Conservation (phyloP, 495 filamentous ascomycete species). For the Filosporella fistucella region DNA sequence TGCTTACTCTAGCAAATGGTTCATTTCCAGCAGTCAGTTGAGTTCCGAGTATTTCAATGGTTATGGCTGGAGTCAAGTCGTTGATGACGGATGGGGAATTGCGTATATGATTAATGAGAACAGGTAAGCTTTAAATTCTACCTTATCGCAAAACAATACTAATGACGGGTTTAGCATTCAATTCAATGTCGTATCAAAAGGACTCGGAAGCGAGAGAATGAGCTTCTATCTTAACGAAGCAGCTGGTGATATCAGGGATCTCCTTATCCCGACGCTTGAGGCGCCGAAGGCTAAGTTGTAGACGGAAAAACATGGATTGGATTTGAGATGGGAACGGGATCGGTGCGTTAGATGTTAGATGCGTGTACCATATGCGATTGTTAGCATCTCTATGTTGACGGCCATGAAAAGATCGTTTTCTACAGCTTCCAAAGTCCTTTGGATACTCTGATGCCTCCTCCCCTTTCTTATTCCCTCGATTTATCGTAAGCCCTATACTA, state of each 20-base stretch:
- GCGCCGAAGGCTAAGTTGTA: conserved; percentile 89
- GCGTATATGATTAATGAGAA: conserved; percentile 99
- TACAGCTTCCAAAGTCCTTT: no score
- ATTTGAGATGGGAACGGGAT: not conserved
- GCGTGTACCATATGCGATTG: no score
- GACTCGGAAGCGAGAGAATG: conserved; percentile 86
- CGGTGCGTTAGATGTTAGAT: no score
- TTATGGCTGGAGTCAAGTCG: conserved; percentile 98
- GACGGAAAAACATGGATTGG: conserved; percentile 1
- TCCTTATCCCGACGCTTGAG: conserved; percentile 79
- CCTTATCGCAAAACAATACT: conserved; percentile 24
- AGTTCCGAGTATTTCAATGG: conserved; percentile 98
- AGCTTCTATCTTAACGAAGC: conserved; percentile 92
- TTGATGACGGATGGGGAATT: conserved; percentile 94
- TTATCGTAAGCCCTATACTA: no score
- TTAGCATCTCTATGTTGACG: no score
- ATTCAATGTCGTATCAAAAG: conserved; percentile 98
- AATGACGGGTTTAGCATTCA: conserved; percentile 59
- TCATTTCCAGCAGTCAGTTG: conserved; percentile 80
- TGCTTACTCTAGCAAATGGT: conserved; percentile 84
- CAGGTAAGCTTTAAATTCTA: conserved; percentile 38
- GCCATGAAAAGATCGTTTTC: no score
- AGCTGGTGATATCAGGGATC: conserved; percentile 81
- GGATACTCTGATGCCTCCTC: no score
- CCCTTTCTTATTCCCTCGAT: no score